Evolutionary conservation across 1,284 basidiomycete genomes (phyloP), one percentile per base, ranked within the genome.

Genomic region (Laetiporus sulphureus): DNA sequence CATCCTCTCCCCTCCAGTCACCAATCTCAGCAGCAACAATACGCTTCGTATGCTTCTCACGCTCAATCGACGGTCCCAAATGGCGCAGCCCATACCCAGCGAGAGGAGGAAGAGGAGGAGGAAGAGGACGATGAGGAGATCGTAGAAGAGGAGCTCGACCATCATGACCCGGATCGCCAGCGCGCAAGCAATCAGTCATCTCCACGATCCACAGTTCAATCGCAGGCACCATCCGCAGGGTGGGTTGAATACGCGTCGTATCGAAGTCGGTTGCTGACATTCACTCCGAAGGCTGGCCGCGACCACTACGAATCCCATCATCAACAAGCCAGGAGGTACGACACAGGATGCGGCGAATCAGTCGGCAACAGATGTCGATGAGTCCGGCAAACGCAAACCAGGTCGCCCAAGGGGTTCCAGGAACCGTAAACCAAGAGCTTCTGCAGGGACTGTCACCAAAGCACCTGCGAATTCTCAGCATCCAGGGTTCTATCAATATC

Each of bases 391-490:
- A 62, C 76, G 83, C 41, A 73, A 77, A 40, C 82, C 82, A 31
- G 82, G 83, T 47, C 74, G 83, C 47, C 83, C 83, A 22, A 70
- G 79, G 45, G 82, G 82, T n/a, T 85, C 83, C 18, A 82, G 83
- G 60, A 85, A 81, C 54, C 71, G 77, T 50, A 79, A 77, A 53
- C 57, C 65, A 24, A 63, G 66, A 33, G 61, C 61, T 31, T 53
- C 62, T n/a, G 54, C 55, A 6, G 49, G 57, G 18, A 43, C 58
- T 27, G 39, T 51, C 11, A 47, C 56, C 31, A 58, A 60, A 40
- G 59, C 58, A 19, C 53, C 63, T 61, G 67, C 45, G 62, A 72
- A 54, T 60, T 69, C 51, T 57, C 75, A 46, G 71, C 58, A 82
- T 48, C 59, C 59, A 7, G 59, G 60, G 11, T 64, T 65, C 52